A percentile compares a stretch with the other conserved stretches of the same genome.
Evolutionary conservation across 140 eudicot species (phyloP).

Genomic region (Anethum foeniculum): DNA sequence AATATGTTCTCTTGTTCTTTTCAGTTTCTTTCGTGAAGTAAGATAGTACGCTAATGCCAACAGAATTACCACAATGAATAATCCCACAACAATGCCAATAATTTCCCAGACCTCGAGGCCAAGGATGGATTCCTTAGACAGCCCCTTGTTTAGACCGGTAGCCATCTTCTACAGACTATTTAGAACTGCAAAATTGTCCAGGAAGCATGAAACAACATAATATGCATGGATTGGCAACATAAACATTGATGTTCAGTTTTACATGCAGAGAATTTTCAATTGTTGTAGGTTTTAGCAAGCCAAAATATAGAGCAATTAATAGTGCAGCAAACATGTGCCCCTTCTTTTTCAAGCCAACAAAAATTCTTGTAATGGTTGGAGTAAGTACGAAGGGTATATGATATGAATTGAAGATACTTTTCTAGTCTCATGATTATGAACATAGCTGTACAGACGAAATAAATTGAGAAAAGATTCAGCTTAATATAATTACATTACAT

Average conservation of each 20-base stretch:
- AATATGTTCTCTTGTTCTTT: constrained; percentile 26
- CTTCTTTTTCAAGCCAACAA: constrained; percentile 6
- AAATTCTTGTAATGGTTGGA: neutral
- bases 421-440: neutral
- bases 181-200: constrained; percentile 2
- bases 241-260: neutral
- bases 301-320: neutral
- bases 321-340: neutral
- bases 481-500: neutral
- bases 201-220: neutral
- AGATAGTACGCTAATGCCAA: constrained; percentile 50
- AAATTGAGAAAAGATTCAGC: neutral
- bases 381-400: constrained; percentile 6
- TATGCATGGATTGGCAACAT: neutral
- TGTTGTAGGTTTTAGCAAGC: neutral
- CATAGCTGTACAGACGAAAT: neutral
- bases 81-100: constrained; percentile 58
- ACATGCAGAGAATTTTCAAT: neutral
- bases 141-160: constrained; percentile 39
- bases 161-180: constrained; percentile 31
- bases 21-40: constrained; percentile 48
- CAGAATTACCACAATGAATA: constrained; percentile 42
- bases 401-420: neutral
- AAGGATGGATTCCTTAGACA: constrained; percentile 50
- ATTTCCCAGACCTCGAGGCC: constrained; percentile 75